phyloP scores from a whole-genome alignment of 768 basidiomycete species.

The Imleria badia region DNA sequence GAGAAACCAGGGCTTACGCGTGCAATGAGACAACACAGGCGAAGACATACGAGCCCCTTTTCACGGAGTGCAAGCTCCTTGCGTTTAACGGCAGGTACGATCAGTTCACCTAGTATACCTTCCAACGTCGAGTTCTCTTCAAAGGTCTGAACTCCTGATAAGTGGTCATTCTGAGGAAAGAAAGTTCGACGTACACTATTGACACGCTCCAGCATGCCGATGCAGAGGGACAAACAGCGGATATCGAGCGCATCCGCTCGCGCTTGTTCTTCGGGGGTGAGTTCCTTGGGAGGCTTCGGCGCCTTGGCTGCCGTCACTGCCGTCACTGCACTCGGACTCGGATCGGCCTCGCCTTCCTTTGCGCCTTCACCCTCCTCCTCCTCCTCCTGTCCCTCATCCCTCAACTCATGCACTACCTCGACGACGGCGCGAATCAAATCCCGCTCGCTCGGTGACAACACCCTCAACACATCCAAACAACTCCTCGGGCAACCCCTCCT shows the following conservation, averaged over 20 bases:
- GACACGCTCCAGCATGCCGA: too few relatives aligned
- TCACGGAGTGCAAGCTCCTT: conserved; percentile 73
- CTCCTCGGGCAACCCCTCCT: conserved; percentile 39
- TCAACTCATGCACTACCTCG: conserved; percentile 63
- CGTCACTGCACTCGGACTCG: neutral
- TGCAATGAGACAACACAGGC: conserved; percentile 78
- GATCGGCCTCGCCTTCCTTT: conserved; percentile 30
- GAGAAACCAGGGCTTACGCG: conserved; percentile 14
- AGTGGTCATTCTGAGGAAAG: neutral
- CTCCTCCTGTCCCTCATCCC: conserved; percentile 12
- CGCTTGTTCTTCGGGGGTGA: conserved; percentile 58
- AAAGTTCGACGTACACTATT: too few relatives aligned
- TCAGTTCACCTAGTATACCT: conserved; percentile 73
- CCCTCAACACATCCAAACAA: conserved; percentile 86
- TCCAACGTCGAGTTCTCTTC: conserved; percentile 71
- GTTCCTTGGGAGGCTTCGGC: conserved; percentile 36
- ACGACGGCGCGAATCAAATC: conserved; percentile 83
- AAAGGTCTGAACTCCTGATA: conserved; percentile 41
- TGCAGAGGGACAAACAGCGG: conserved; percentile 73
- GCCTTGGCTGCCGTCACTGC: conserved; percentile 22
- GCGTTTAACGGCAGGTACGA: conserved; percentile 86
- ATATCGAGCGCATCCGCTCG: conserved; percentile 66
- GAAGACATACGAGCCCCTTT: conserved; percentile 66
- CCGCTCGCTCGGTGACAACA: conserved; percentile 68
- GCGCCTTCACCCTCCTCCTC: too few relatives aligned